These are phyloP conservation scores for Lactarius akahatsu DNA, from an alignment of 768 basidiomycete genomes.

Conservation along the genomic window DNA sequence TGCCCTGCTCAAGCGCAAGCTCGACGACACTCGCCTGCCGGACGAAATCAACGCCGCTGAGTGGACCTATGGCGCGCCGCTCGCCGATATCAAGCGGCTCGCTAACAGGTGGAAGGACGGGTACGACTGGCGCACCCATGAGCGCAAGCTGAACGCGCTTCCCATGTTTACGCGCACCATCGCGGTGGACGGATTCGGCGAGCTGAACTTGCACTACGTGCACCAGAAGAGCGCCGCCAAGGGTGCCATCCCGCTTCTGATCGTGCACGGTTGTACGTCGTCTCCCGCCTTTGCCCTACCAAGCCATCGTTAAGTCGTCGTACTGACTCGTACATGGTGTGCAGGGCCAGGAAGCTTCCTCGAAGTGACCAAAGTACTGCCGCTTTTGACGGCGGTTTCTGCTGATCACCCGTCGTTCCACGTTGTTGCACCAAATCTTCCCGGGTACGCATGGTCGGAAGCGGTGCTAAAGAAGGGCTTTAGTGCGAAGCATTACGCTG, in stretches of 20 bases:
- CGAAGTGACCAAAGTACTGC: too few species aligned
- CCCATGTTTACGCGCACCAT: too few species aligned
- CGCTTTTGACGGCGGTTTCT: too few species aligned
- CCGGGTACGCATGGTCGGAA: too few species aligned
- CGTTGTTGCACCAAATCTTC: constrained; percentile 36
- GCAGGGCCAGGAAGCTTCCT: constrained; percentile 43
- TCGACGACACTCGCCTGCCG: constrained; percentile 38
- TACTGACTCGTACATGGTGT: not conserved
- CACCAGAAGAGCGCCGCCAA: constrained; percentile 34
- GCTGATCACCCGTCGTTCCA: too few species aligned
- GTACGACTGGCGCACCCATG: too few species aligned
- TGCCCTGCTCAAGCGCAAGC: not conserved
- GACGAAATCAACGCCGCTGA: constrained; percentile 43
- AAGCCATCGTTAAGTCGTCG: not conserved
- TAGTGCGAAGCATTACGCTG: constrained; percentile 26
- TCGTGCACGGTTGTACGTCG: constrained; percentile 53
- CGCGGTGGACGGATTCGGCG: too few species aligned
- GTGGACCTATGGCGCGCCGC: constrained; percentile 20
- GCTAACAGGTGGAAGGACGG: too few species aligned
- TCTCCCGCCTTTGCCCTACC: not conserved
- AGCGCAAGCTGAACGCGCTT: too few species aligned
- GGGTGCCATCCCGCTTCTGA: constrained; percentile 48
- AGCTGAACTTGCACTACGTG: too few species aligned
- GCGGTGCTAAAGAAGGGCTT: too few species aligned
- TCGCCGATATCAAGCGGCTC: constrained; percentile 28